A percentile compares a stretch with the other conserved stretches of the same genome.
Conservation (phyloP, 768 basidiomycete genomes). For the Suillus clintonianus region DNA sequence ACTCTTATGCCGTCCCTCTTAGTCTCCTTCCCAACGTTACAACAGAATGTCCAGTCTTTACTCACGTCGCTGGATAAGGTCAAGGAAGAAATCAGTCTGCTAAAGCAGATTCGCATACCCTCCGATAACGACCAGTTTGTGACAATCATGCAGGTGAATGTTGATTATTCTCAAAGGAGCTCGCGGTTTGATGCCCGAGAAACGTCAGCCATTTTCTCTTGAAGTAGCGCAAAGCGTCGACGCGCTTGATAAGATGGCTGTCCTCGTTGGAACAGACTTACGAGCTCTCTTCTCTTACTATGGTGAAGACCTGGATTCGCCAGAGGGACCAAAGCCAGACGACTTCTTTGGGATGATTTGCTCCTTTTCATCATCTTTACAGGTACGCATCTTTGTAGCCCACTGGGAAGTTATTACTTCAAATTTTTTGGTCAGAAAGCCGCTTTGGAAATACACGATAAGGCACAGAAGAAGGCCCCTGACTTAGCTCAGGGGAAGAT, state of each 20-base stretch:
- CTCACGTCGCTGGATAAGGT: conserved; percentile 58
- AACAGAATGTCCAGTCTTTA: conserved; percentile 60
- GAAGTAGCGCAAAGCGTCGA: conserved; percentile 55
- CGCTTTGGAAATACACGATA: conserved; percentile 64
- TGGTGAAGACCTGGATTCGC: conserved; percentile 69
- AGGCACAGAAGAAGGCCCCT: conserved; percentile 14
- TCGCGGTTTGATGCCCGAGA: not conserved
- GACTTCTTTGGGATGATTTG: conserved; percentile 78
- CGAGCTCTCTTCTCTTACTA: conserved; percentile 66
- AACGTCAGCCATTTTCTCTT: conserved; percentile 48
- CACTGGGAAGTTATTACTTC: conserved; percentile 1
- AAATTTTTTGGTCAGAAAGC: conserved; percentile 54
- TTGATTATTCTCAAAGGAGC: not conserved
- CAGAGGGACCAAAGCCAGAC: conserved; percentile 73
- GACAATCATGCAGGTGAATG: conserved; percentile 65
- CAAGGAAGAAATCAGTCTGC: conserved; percentile 52
- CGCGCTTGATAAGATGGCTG: conserved; percentile 65
- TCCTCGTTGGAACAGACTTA: conserved; percentile 60
- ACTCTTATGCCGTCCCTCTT: not conserved
- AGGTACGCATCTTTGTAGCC: conserved; percentile 57
- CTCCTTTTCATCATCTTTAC: conserved; percentile 73
- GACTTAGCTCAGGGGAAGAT: not conserved
- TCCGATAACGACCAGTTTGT: conserved; percentile 61
- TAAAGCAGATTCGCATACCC: conserved; percentile 34
- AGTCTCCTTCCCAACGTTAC: conserved; percentile 76